Base-by-base conservation (phyloP, 2,329 filamentous ascomycete species). In the Pseudocercospora cruenta region DNA sequence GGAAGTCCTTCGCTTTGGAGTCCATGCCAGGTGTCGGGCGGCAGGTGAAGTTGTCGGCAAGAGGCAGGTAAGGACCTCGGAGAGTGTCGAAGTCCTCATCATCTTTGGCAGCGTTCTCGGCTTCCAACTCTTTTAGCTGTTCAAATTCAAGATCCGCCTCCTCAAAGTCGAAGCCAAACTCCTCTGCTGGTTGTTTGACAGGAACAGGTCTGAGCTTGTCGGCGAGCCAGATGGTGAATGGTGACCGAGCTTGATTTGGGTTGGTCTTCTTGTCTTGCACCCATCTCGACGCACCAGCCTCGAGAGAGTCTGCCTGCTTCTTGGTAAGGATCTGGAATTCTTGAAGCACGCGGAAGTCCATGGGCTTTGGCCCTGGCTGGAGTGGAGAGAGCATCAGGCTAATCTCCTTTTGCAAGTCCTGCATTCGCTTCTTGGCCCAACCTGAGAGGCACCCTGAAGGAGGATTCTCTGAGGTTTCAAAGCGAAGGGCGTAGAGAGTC, bases 401-500 rank as follows among this genome's bases (percentile, higher is more conserved):
- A 36, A 86, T 80, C 1, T 77, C 71, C 7, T 80, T 75, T 1
- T 82, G 72, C 1, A 88, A 68, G 0, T 76, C 75, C 63, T 78
- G 80, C 53, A 88, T 77, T 7, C 79, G 77, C 39, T 69, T 79
- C 9, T 71, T 78, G 6, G 84, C 80, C 12, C 76, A 75, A 0
- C 69, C 68, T 33, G 81, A 76, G 6, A 80, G 69, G 21, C 82
- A 79, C 1, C 83, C 83, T 24, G 76, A 70, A 9, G 84, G 70
- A 8, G 71, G 74, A 7, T 74, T 74, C 8, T 75, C 67, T 0
- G 75, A 73, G 2, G 75, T 70, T 2, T 69, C 74, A 12, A 76
- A 73, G 19, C 86, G 84, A 1, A 93, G 78, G 65, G 90, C 86
- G 74, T 83, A 92, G 2, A 96, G 73, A 0, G 88, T 93, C 14